Conservation (phyloP, 257 asterid species). For the Solanum clarkiae region DNA sequence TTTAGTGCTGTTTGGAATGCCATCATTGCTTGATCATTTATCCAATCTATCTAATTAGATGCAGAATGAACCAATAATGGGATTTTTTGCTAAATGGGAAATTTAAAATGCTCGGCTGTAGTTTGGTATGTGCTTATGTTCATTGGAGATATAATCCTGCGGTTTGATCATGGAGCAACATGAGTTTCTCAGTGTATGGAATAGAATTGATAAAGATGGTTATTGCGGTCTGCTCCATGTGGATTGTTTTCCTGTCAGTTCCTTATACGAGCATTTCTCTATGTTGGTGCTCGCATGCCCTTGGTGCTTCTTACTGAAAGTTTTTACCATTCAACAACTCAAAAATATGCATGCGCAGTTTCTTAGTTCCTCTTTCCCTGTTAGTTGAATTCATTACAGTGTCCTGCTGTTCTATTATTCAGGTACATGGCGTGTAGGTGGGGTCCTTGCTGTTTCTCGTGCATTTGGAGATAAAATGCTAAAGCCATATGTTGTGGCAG, state of each 20-base stretch:
- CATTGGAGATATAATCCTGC: background rate
- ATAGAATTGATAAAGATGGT: background rate
- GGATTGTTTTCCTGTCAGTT: background rate
- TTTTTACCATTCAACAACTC: background rate
- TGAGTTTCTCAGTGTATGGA: background rate
- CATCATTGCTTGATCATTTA: too few relatives aligned
- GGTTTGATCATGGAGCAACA: background rate
- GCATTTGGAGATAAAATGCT: slow-evolving; percentile 73
- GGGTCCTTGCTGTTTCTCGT: slow-evolving; percentile 88
- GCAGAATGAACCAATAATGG: too few relatives aligned
- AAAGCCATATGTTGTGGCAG: slow-evolving; percentile 60
- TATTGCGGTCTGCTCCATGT: background rate
- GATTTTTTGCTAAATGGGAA: too few relatives aligned
- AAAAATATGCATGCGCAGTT: background rate
- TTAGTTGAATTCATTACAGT: background rate
- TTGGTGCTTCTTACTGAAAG: background rate
- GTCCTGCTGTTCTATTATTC: slow-evolving; percentile 5
- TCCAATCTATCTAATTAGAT: too few relatives aligned
- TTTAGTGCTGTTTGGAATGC: background rate
- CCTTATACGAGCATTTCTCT: background rate
- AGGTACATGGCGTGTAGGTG: slow-evolving; percentile 86
- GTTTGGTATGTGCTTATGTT: background rate
- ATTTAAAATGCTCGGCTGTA: background rate
- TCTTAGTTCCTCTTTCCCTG: background rate
- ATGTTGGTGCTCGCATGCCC: background rate